phyloP scores from a whole-genome alignment of 2,329 filamentous ascomycete species.

The Cytospora piceae region DNA sequence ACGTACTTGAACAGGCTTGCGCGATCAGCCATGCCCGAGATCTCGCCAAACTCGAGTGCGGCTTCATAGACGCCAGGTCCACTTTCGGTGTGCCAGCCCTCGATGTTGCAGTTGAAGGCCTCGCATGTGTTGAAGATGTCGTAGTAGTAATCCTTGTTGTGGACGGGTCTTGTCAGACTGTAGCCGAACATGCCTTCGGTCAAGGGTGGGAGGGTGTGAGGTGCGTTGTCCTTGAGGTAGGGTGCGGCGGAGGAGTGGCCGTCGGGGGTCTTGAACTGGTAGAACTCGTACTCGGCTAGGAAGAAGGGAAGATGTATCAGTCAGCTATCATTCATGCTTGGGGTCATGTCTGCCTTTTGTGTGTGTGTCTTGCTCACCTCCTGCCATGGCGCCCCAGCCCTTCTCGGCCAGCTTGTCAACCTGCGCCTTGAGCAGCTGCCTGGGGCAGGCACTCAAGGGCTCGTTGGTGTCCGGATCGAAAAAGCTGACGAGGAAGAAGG shows the following conservation, averaged over 20 bases:
- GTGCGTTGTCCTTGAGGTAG: conserved; percentile 75
- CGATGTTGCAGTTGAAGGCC: conserved; percentile 78
- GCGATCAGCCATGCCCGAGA: conserved; percentile 87
- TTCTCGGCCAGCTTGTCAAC: conserved; percentile 67
- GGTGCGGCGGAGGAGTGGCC: conserved; percentile 70
- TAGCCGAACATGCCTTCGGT: conserved; percentile 98
- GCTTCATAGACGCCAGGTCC: conserved; percentile 96
- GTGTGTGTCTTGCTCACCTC: conserved; percentile 62
- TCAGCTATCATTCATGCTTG: neutral
- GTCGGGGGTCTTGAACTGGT: conserved; percentile 77
- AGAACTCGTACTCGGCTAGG: conserved; percentile 92
- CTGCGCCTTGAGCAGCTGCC: conserved; percentile 72
- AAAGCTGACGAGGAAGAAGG: conserved; percentile 85
- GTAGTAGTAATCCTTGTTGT: conserved; percentile 94
- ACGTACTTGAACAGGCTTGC: conserved; percentile 93
- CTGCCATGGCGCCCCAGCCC: conserved; percentile 85
- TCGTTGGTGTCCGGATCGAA: conserved; percentile 75
- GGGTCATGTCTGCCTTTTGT: neutral
- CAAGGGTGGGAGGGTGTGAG: conserved; percentile 73
- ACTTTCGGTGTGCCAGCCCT: conserved; percentile 95
- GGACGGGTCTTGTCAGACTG: conserved; percentile 81
- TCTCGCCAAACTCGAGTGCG: conserved; percentile 87
- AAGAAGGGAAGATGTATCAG: neutral
- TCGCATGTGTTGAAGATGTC: conserved; percentile 80
- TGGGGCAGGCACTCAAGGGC: conserved; percentile 77